Evolutionary conservation across 371 early-diverging fungal species (phyloP), one percentile per base, ranked within the genome.

Genomic region (Mucor velutinosus): DNA sequence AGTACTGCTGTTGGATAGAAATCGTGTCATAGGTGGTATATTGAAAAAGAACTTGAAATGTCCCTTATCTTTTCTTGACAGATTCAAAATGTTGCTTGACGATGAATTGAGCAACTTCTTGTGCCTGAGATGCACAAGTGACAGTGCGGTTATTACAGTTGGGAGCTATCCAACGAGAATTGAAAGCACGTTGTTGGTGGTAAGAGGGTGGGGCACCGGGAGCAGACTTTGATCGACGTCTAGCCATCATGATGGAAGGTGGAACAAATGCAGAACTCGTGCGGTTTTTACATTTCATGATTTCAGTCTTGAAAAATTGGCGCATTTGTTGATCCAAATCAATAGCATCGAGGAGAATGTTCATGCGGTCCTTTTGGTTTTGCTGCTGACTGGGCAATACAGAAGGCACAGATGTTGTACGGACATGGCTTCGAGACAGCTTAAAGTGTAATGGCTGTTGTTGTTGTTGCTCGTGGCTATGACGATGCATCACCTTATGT

Each of bases 241-340:
- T 64, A 14, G 68, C 65, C 62, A 69, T 69, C 33, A 67, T 66
- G 33, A 56, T 49, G 3, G 55, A 49, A 32, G 58, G 49, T 35
- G 65, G 70, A 19, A 47, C 39, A 41, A 69, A 69, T 5, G 58
- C 33, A 47, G 47, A 8, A 5, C 55, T 47, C 12, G 41, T 53
- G 25, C 66, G 55, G 39, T 17, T 66, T 59, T 64, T 76, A 21
- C 70, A 72, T 43, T 82, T 82, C 25, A 75, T 68, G 4, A 79
- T 70, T 62, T 83, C 77, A 7, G 70, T 60, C 64, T 70, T 72
- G 43, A 80, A 83, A 30, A 70, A 67, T 15, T 74, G 68, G 21
- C 75, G 76, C 83, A 83, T 83, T 56, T 74, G 68, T 60, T 79
- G 83, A 35, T 83, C 83, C 11, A 83, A 62, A 35, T 78, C 83